Evolutionary conservation across 2,329 filamentous ascomycete species (phyloP).

Genomic region (Xylaria sp.): DNA sequence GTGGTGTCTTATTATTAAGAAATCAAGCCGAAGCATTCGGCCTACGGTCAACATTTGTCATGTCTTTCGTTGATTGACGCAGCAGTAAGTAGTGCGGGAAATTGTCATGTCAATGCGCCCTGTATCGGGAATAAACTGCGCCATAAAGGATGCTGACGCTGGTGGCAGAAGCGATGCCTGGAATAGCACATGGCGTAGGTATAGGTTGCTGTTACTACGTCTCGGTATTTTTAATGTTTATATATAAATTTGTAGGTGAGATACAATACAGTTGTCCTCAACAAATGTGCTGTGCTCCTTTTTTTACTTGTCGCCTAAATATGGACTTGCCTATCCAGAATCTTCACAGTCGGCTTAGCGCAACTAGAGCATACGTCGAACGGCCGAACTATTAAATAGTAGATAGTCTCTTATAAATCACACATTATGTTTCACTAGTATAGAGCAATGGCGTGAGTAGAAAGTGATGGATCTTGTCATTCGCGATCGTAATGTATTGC

Average conservation of each 20-base stretch:
- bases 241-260: not conserved
- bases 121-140: not conserved
- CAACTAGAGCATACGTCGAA: not conserved
- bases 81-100: not conserved
- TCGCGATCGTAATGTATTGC: constrained; percentile 3
- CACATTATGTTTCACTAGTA: not conserved
- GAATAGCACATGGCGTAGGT: not conserved
- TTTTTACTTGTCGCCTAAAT: no score
- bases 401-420: not conserved
- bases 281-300: not conserved
- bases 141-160: not conserved
- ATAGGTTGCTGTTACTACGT: not conserved
- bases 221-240: not conserved
- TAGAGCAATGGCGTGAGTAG: not conserved
- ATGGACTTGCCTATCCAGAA: not conserved
- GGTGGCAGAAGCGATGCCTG: not conserved
- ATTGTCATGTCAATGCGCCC: not conserved
- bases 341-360: not conserved
- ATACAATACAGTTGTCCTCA: not conserved
- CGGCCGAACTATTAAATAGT: not conserved
- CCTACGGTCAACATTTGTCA: not conserved
- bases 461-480: not conserved
- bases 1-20: not conserved
- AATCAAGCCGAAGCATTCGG: not conserved
- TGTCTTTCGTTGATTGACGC: not conserved